A percentile compares a stretch with the other conserved stretches of the same genome.
Conservation (phyloP, 192 early-diverging fungal species). For the Gaertneriomyces semiglobifer region DNA sequence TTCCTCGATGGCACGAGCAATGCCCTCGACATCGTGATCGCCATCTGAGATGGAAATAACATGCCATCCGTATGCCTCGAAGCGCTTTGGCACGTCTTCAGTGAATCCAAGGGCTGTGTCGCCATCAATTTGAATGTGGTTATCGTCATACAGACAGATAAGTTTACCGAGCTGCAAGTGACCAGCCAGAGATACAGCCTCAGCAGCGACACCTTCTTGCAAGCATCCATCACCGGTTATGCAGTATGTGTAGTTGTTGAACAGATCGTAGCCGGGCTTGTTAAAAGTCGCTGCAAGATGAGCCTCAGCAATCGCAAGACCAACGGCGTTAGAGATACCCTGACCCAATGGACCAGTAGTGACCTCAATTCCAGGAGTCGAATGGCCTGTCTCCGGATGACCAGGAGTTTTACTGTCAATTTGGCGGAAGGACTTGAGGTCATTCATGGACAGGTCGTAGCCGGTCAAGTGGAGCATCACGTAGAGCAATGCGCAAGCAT, state of each 20-base stretch:
- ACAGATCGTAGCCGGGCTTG: conserved; percentile 75
- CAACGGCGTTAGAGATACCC: conserved; percentile 88
- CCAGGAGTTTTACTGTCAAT: conserved; percentile 84
- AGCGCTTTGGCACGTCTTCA: conserved; percentile 84
- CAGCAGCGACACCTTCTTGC: conserved; percentile 94
- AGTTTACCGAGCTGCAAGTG: conserved; percentile 82
- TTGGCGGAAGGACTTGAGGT: conserved; percentile 89
- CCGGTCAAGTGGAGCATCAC: conserved; percentile 83
- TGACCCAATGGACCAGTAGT: conserved; percentile 97
- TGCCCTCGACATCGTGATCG: conserved; percentile 68
- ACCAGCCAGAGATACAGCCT: conserved; percentile 88
- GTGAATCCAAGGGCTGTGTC: conserved; percentile 73
- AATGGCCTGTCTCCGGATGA: conserved; percentile 81
- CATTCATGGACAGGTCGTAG: conserved; percentile 82
- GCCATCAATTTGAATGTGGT: conserved; percentile 94
- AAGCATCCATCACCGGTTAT: conserved; percentile 95
- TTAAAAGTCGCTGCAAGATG: conserved; percentile 91
- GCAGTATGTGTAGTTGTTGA: conserved; percentile 81
- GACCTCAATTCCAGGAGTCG: conserved; percentile 91
- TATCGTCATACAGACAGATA: conserved; percentile 94
- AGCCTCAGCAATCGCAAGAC: conserved; percentile 84
- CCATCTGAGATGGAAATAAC: conserved; percentile 72
- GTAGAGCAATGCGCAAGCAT: conserved; percentile 91
- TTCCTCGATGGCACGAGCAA: conserved; percentile 70
- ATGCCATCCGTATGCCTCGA: conserved; percentile 94